Percentiles rank a stretch among this genome's conserved stretches.
These are phyloP conservation scores for Colletotrichum tropicicola DNA, from an alignment of 2,329 filamentous ascomycete genomes.

Conservation along the genomic window DNA sequence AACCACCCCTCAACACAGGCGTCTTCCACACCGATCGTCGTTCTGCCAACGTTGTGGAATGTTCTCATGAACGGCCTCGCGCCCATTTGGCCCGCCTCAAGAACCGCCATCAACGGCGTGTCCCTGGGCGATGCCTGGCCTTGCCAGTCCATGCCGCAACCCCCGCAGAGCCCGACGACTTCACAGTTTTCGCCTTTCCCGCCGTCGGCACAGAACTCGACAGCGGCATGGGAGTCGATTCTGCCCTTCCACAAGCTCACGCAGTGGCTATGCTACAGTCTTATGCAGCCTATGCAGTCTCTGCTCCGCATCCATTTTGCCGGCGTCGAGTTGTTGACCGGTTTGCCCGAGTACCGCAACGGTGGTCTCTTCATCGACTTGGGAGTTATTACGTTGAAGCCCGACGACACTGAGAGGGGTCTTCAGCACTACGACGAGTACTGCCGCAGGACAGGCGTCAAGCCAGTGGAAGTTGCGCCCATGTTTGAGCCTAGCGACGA, in stretches of 20 bases:
- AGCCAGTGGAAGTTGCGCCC: conserved; percentile 55
- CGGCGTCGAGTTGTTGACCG: conserved; percentile 67
- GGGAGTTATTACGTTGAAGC: conserved; percentile 60
- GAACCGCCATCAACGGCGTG: conserved; percentile 86
- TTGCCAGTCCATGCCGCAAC: conserved; percentile 80
- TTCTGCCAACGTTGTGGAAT: conserved; percentile 88
- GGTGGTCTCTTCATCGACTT: conserved; percentile 74
- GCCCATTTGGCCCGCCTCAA: conserved; percentile 87
- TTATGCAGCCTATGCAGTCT: conserved; percentile 71
- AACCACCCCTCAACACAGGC: conserved; percentile 90
- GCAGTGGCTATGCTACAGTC: conserved; percentile 78
- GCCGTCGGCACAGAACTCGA: conserved; percentile 51
- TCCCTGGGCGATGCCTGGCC: conserved; percentile 95
- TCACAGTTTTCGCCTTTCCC: conserved; percentile 63
- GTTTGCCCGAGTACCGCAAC: conserved; percentile 77
- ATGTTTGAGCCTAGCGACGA: conserved; percentile 64
- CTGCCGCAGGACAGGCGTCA: conserved; percentile 75
- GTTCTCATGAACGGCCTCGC: conserved; percentile 88
- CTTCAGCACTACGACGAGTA: conserved; percentile 64
- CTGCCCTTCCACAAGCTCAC: conserved; percentile 71
- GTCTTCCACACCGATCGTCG: conserved; percentile 86
- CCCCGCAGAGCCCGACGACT: conserved; percentile 47
- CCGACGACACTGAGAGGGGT: conserved; percentile 51
- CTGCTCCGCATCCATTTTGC: conserved; percentile 60
- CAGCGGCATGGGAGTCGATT: conserved; percentile 74